phyloP scores from a whole-genome alignment of 2,329 filamentous ascomycete genomes.

The Phyllosticta citribraziliensis region DNA sequence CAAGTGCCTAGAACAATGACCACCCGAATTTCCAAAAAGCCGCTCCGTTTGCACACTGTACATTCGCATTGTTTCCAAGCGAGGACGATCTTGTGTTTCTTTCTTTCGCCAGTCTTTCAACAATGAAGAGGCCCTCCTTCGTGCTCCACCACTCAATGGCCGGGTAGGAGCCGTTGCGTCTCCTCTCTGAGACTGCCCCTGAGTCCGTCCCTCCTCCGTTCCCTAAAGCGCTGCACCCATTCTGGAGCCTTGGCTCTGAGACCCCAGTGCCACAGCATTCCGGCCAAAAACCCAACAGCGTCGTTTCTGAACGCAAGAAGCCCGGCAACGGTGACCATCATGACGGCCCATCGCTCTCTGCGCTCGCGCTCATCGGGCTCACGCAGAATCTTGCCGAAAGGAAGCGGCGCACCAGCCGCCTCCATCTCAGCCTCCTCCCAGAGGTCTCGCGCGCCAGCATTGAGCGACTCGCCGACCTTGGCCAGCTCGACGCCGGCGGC shows the following conservation, averaged over 20 bases:
- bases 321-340: slow-evolving; percentile 77
- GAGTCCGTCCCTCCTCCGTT: neutral
- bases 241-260: slow-evolving; percentile 34
- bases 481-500: slow-evolving; percentile 82
- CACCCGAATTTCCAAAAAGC: neutral
- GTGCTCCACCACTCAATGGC: neutral
- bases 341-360: slow-evolving; percentile 71
- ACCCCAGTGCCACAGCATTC: slow-evolving; percentile 67
- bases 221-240: neutral
- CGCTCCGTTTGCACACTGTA: neutral
- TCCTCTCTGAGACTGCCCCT: neutral
- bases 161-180: neutral
- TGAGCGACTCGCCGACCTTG: slow-evolving; percentile 74
- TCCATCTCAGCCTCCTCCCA: slow-evolving; percentile 29
- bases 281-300: slow-evolving; percentile 74
- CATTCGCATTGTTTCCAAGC: neutral
- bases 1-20: neutral
- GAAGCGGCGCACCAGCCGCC: slow-evolving; percentile 10
- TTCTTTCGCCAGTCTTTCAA: neutral
- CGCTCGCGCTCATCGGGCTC: slow-evolving; percentile 57
- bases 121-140: neutral
- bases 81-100: neutral
- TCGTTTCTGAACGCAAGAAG: slow-evolving; percentile 85
- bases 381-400: slow-evolving; percentile 35
- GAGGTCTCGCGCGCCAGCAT: slow-evolving; percentile 58